Percentiles rank a stretch among this genome's conserved stretches.
Evolutionary conservation across 257 asterid species (phyloP).

Genomic region (Nicotiana paniculata): DNA sequence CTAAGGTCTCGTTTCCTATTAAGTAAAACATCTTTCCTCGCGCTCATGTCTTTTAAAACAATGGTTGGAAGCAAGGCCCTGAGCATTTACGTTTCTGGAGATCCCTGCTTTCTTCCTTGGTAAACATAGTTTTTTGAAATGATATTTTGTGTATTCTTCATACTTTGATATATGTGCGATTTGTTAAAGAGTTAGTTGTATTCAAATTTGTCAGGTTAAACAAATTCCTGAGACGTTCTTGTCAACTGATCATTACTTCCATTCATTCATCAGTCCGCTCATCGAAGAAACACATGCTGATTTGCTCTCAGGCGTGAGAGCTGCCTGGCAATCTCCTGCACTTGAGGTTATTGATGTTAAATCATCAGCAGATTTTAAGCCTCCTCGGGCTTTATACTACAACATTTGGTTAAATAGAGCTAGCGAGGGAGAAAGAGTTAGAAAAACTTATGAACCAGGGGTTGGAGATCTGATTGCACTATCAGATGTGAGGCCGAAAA

Average conservation of each 20-base stretch:
- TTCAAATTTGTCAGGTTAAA: conserved; percentile 19
- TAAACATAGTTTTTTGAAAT: not conserved
- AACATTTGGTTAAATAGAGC: not conserved
- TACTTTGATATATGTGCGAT: not conserved
- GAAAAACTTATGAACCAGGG: conserved; percentile 27
- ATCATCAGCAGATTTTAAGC: not conserved
- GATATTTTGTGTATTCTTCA: not conserved
- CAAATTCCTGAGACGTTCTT: conserved; percentile 25
- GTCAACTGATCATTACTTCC: conserved; percentile 24
- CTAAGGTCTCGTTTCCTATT: not conserved
- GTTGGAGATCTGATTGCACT: conserved; percentile 33
- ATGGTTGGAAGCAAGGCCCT: not conserved
- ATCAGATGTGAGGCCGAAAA: conserved; percentile 30
- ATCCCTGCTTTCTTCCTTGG: not conserved
- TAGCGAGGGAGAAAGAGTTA: not conserved
- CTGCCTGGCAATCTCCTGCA: conserved; percentile 18
- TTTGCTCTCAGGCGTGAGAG: conserved; percentile 26
- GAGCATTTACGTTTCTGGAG: not conserved
- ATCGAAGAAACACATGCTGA: conserved; percentile 52
- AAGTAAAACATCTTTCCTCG: not conserved
- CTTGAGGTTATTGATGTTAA: conserved; percentile 13
- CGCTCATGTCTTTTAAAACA: not conserved
- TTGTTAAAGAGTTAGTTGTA: not conserved
- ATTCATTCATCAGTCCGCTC: conserved; percentile 36
- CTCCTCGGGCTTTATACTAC: conserved; percentile 10